Conservation (phyloP, 2,329 filamentous ascomycete genomes). For the Zymoseptoria crescenta region DNA sequence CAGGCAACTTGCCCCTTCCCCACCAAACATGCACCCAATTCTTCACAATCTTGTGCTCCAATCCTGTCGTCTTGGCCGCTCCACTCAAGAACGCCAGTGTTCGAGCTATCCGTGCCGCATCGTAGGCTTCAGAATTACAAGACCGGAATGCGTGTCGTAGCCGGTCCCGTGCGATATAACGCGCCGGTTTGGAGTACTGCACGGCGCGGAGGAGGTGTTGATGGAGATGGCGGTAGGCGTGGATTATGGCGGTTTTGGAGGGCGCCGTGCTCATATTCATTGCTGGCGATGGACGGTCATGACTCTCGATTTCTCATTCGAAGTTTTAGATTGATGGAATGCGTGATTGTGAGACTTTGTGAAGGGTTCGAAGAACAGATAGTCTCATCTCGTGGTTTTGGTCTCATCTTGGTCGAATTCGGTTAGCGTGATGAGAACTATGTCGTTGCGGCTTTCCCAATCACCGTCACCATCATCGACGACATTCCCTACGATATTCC, state of each 20-base stretch:
- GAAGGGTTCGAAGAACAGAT: not conserved
- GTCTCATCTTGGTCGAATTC: not conserved
- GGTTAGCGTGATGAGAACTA: not conserved
- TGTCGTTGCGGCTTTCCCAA: not conserved
- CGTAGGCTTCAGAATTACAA: constrained; percentile 39
- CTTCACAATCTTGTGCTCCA: constrained; percentile 66
- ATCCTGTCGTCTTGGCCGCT: constrained; percentile 53
- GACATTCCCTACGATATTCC: not conserved
- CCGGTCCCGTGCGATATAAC: constrained; percentile 49
- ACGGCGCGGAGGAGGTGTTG: constrained; percentile 61
- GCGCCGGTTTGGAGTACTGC: constrained; percentile 61
- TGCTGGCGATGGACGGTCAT: not conserved
- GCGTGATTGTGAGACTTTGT: not conserved
- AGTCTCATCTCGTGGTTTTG: not conserved
- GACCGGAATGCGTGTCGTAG: constrained; percentile 53
- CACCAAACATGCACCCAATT: constrained; percentile 52
- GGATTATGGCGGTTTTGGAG: constrained; percentile 11
- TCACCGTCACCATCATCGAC: not conserved
- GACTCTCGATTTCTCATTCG: not conserved
- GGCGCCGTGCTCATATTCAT: constrained; percentile 7
- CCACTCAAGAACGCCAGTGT: constrained; percentile 64
- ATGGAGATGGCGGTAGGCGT: constrained; percentile 59
- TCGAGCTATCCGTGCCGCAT: constrained; percentile 49
- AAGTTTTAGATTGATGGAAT: not conserved
- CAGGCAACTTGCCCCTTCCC: constrained; percentile 29